phyloP scores from a whole-genome alignment of 2,329 filamentous ascomycete genomes.

The Erysiphe pulchra region DNA sequence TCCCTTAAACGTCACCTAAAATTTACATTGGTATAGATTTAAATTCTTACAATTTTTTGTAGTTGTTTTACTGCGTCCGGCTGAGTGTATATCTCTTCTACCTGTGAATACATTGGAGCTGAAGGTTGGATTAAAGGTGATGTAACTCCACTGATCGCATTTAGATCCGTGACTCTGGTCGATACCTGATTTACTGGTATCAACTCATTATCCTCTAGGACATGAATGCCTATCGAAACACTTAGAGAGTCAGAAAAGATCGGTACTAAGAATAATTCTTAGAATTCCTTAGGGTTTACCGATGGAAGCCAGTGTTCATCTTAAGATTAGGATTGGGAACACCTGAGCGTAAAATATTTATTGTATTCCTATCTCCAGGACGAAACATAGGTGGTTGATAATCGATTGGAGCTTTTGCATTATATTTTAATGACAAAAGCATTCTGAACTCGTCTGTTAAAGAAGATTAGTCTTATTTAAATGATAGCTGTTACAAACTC shows the following conservation, averaged over 20 bases:
- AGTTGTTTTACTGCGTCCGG: constrained; percentile 1
- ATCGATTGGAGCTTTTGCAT: constrained; percentile 3
- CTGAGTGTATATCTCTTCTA: constrained; percentile 1
- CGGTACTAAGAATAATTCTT: no score
- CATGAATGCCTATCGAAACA: constrained; percentile 1
- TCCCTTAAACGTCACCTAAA: constrained; percentile 1
- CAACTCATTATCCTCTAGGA: not conserved
- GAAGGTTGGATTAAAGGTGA: not conserved
- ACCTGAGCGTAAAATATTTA: constrained; percentile 2
- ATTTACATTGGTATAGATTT: not conserved
- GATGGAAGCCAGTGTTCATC: constrained; percentile 3
- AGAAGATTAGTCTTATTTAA: not conserved
- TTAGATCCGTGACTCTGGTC: not conserved
- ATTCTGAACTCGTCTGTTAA: constrained; percentile 1
- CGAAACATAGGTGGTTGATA: constrained; percentile 6
- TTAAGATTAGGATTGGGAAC: not conserved
- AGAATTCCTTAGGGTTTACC: constrained; percentile 1
- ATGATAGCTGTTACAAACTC: not conserved
- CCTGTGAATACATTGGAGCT: not conserved
- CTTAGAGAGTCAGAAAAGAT: not conserved
- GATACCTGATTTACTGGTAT: not conserved
- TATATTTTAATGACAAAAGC: constrained; percentile 5
- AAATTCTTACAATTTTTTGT: constrained; percentile 1
- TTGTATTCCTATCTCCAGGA: constrained; percentile 2
- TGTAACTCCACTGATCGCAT: not conserved